These are phyloP conservation scores for Curvularia lunata DNA, from an alignment of 2,329 filamentous ascomycete genomes.

Conservation along the genomic window DNA sequence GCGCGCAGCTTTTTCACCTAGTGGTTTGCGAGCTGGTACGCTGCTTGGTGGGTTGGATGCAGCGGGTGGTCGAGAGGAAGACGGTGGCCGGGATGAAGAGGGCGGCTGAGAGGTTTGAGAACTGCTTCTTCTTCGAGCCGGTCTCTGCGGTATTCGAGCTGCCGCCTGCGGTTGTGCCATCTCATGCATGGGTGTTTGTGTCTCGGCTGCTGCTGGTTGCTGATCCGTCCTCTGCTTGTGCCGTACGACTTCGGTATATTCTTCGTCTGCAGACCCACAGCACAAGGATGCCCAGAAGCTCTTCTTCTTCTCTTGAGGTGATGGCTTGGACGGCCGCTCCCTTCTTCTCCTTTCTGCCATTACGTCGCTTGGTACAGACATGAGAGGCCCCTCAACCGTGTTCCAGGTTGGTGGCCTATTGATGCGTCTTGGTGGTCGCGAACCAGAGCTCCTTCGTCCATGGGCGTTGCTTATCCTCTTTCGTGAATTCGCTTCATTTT, in stretches of 20 bases:
- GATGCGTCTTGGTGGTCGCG: conserved; percentile 32
- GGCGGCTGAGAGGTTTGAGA: conserved; percentile 10
- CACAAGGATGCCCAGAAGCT: conserved; percentile 54
- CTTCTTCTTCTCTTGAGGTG: conserved; percentile 37
- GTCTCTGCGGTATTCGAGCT: conserved; percentile 8
- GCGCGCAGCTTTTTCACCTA: conserved; percentile 31
- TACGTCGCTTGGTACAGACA: conserved; percentile 51
- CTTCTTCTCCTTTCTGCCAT: conserved; percentile 38
- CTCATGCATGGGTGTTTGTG: conserved; percentile 18
- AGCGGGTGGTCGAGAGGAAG: neutral
- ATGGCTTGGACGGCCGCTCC: conserved; percentile 22
- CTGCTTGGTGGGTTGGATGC: conserved; percentile 16
- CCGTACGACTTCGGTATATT: conserved; percentile 48
- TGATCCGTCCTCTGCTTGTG: conserved; percentile 46
- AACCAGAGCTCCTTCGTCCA: conserved; percentile 24
- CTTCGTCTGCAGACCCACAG: conserved; percentile 49
- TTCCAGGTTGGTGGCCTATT: conserved; percentile 54
- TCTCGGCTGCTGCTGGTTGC: conserved; percentile 6
- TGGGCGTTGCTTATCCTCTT: conserved; percentile 34
- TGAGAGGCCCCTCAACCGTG: conserved; percentile 53
- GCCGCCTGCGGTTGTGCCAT: conserved; percentile 21
- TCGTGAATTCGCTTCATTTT: conserved; percentile 46
- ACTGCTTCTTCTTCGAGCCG: conserved; percentile 11
- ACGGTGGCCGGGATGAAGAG: conserved; percentile 2
- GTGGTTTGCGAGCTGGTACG: conserved; percentile 32